phyloP scores from a whole-genome alignment of 345 rosid genomes.

The Corchorus olitorius region DNA sequence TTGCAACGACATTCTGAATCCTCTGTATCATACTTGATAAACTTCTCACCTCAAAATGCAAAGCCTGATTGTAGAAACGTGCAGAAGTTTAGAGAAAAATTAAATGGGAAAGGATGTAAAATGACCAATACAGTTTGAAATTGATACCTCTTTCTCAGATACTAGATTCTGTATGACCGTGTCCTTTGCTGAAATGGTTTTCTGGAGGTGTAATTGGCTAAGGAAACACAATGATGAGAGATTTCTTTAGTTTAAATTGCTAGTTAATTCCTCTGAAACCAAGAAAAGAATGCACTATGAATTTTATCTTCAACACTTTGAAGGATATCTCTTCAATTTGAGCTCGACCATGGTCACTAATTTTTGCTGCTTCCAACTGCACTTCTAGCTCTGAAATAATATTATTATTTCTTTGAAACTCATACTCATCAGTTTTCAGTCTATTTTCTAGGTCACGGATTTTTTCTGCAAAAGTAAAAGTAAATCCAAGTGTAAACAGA shows the following conservation, averaged over 20 bases:
- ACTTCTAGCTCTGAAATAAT: slow-evolving; percentile 57
- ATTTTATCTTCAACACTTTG: not conserved
- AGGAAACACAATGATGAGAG: slow-evolving; percentile 40
- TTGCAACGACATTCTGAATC: slow-evolving; percentile 56
- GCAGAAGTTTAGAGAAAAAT: slow-evolving; percentile 14
- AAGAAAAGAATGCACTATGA: not conserved
- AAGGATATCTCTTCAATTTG: slow-evolving; percentile 79
- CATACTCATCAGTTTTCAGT: slow-evolving; percentile 43
- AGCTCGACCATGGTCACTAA: slow-evolving; percentile 38
- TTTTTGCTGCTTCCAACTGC: slow-evolving; percentile 52
- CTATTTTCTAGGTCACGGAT: slow-evolving; percentile 55
- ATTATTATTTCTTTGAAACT: slow-evolving; percentile 54
- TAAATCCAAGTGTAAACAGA: not conserved
- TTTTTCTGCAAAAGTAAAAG: slow-evolving; percentile 49
- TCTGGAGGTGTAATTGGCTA: slow-evolving; percentile 73
- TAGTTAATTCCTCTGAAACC: slow-evolving; percentile 2
- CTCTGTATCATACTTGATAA: slow-evolving; percentile 53
- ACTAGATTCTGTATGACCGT: slow-evolving; percentile 56
- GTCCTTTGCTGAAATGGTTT: slow-evolving; percentile 60
- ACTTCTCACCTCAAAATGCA: slow-evolving; percentile 58
- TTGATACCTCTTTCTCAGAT: slow-evolving; percentile 68
- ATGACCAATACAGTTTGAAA: slow-evolving; percentile 17
- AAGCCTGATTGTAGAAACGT: slow-evolving; percentile 43
- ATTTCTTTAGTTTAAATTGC: slow-evolving; percentile 22
- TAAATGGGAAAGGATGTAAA: slow-evolving; percentile 15